phyloP scores from a whole-genome alignment of 2,329 filamentous ascomycete species.

The Pseudocercospora cruenta region DNA sequence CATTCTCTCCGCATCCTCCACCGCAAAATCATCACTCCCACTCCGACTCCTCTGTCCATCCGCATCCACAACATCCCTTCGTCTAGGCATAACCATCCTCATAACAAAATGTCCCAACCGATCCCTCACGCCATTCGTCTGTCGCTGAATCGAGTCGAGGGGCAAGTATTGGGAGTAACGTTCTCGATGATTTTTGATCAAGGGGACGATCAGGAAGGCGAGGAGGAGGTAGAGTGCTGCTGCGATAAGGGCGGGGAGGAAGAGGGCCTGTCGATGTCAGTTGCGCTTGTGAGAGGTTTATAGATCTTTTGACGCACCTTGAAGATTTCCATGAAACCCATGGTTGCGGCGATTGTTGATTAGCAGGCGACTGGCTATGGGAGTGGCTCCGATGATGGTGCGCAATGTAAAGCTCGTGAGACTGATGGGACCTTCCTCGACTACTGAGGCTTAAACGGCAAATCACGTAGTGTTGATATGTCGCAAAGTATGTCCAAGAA shows the following conservation, averaged over 20 bases:
- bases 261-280: slow-evolving; percentile 41
- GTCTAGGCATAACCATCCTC: slow-evolving; percentile 38
- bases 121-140: slow-evolving; percentile 34
- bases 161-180: slow-evolving; percentile 51
- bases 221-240: slow-evolving; percentile 47
- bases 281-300: slow-evolving; percentile 10
- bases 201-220: slow-evolving; percentile 47
- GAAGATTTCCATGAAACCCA: slow-evolving; percentile 32
- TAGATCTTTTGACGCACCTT: slow-evolving; percentile 29
- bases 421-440: background rate
- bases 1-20: slow-evolving; percentile 53
- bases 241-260: slow-evolving; percentile 51
- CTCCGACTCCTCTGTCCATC: slow-evolving; percentile 24
- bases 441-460: background rate
- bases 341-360: slow-evolving; percentile 3
- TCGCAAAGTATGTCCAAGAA: background rate
- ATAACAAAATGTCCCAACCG: slow-evolving; percentile 42
- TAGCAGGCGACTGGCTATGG: background rate
- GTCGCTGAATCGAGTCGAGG: slow-evolving; percentile 33
- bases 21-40: slow-evolving; percentile 44
- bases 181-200: slow-evolving; percentile 48
- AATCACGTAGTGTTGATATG: background rate
- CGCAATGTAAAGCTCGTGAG: background rate
- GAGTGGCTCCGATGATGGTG: background rate
- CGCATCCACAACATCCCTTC: slow-evolving; percentile 38